Evolutionary conservation across 2,329 filamentous ascomycete species (phyloP), one percentile per base, ranked within the genome.

Genomic region (Chrysosporium queenslandicum): DNA sequence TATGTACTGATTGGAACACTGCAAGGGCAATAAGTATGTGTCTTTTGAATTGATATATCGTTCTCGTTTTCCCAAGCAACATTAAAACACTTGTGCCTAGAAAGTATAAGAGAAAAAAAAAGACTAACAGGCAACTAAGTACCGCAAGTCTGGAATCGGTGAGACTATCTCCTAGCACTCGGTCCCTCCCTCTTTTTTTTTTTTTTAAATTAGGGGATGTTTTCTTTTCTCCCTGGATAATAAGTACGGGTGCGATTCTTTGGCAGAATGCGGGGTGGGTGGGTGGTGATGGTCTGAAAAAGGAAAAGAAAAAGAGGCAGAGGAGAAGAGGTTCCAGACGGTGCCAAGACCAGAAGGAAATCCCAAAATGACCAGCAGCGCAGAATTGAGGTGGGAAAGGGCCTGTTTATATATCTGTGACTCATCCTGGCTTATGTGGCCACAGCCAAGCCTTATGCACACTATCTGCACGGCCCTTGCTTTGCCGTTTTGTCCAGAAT

Each of bases 391-490:
- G 55, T 51, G 56, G 54, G 54, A 53, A 47, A 50, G 27, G 47
- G 53, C 53, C 46, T 43, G 50, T 52, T 59, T 59, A 55, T 59
- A 59, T 59, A 59, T 53, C 49, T 43, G 46, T 49, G 53, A 42
- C 57, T 36, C 47, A 36, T 48, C 37, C 36, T 21, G 42, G 32
- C 37, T 34, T 18, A n/a, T 16, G 41, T 54, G 52, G 55, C 50
- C 53, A 53, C 52, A 41, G 18, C 50, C 45, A 18, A 16, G 29
- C 14, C 50, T 42, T 55, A 52, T 41, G 29, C 23, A 23, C 46
- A 49, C 53, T 52, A 45, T 21, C 32, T 27, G 4, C 55, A 54
- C 56, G 34, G 6, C 45, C 48, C 30, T 49, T n/a, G 46, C 51
- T 34, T 16, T 53, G 32, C 21, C 47, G 43, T 46, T 51, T 47